Conservation (phyloP, 2,329 filamentous ascomycete genomes). For the Bertia moriformis region DNA sequence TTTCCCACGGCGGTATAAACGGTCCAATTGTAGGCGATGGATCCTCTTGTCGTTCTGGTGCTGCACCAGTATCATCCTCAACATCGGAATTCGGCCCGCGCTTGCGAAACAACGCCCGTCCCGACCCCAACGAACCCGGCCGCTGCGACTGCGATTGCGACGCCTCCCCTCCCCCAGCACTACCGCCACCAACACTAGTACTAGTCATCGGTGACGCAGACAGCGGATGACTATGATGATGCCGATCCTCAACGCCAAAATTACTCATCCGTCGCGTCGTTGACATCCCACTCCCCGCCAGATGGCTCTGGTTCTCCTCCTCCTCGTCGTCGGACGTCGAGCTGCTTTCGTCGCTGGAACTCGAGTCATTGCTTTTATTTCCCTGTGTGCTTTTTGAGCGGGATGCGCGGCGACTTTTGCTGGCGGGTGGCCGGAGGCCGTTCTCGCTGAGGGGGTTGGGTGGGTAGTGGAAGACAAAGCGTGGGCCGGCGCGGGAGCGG, state of each 20-base stretch:
- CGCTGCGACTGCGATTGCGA: neutral
- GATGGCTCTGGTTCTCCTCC: slow-evolving; percentile 4
- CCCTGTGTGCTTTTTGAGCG: neutral
- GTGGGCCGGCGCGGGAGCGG: slow-evolving; percentile 34
- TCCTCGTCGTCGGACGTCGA: slow-evolving; percentile 7
- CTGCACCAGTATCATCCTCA: neutral
- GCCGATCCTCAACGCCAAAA: neutral
- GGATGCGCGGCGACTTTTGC: neutral
- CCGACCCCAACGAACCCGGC: neutral
- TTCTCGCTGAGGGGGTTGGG: slow-evolving; percentile 22
- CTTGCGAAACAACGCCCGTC: neutral
- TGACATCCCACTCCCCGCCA: neutral
- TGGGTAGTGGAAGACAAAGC: slow-evolving; percentile 41
- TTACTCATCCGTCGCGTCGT: neutral
- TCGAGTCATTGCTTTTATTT: neutral
- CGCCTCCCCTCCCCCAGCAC: neutral
- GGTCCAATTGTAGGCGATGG: neutral
- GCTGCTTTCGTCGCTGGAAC: neutral
- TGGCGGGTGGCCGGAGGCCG: slow-evolving; percentile 3
- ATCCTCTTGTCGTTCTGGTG: neutral
- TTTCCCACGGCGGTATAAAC: slow-evolving; percentile 16
- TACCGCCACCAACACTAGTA: neutral
- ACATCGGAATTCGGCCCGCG: neutral
- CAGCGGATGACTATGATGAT: too few species aligned
- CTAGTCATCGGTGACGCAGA: neutral